These are phyloP conservation scores for Kurtzmaniella fragi DNA, from an alignment of 805 yeast genomes.

Conservation along the genomic window DNA sequence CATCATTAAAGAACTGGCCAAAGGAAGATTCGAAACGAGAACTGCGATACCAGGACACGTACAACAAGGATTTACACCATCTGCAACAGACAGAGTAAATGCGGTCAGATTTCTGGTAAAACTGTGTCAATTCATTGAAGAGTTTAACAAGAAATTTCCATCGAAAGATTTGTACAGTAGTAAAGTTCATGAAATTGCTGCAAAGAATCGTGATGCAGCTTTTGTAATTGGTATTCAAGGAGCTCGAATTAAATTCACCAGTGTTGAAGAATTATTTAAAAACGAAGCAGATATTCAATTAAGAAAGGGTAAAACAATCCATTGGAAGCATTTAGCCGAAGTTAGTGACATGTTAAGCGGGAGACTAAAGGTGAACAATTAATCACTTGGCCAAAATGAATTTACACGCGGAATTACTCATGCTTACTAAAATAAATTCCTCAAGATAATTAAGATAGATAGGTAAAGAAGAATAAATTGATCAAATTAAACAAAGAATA, in stretches of 20 bases:
- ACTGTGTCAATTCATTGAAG: slow-evolving; percentile 67
- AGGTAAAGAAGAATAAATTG: no score
- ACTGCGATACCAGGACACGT: slow-evolving; percentile 85
- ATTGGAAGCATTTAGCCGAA: slow-evolving; percentile 59
- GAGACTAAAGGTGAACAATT: slow-evolving; percentile 38
- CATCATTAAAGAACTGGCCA: slow-evolving; percentile 58
- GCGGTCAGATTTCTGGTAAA: slow-evolving; percentile 69
- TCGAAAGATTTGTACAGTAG: slow-evolving; percentile 1
- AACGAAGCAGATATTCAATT: slow-evolving; percentile 54
- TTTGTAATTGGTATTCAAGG: slow-evolving; percentile 73
- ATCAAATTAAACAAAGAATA: no score
- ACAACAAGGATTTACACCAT: slow-evolving; percentile 78
- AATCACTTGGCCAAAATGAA: no score
- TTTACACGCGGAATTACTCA: no score
- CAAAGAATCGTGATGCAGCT: slow-evolving; percentile 20
- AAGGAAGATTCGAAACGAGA: slow-evolving; percentile 67
- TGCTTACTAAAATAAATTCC: no score
- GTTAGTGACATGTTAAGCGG: slow-evolving; percentile 73
- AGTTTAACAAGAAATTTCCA: slow-evolving; percentile 12
- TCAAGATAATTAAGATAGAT: no score
- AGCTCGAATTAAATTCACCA: slow-evolving; percentile 53
- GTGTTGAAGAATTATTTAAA: slow-evolving; percentile 52
- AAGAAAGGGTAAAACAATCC: slow-evolving; percentile 65
- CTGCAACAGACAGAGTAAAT: slow-evolving; percentile 71
- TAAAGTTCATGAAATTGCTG: neutral